Conservation (phyloP, 371 early-diverging fungal genomes). For the Mortierella sp. region DNA sequence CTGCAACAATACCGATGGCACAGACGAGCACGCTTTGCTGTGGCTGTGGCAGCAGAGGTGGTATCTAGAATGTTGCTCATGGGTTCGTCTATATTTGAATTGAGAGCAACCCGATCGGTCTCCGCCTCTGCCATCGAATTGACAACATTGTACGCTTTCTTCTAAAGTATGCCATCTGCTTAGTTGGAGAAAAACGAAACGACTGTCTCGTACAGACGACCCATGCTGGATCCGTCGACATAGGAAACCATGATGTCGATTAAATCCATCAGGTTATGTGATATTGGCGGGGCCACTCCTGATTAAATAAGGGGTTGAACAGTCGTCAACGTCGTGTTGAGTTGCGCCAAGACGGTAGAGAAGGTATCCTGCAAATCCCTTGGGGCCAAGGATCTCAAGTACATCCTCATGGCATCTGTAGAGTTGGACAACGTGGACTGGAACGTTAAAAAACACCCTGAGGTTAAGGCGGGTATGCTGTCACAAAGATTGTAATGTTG, state of each 20-base stretch:
- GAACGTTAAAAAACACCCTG: slow-evolving; percentile 84
- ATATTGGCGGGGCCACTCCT: slow-evolving; percentile 69
- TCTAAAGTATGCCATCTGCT: slow-evolving; percentile 84
- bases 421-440: slow-evolving; percentile 72
- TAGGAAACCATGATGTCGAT: slow-evolving; percentile 78
- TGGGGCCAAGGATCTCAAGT: slow-evolving; percentile 66
- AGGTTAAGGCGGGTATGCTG: slow-evolving; percentile 79
- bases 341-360: slow-evolving; percentile 71
- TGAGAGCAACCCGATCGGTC: slow-evolving; percentile 58
- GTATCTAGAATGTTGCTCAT: too few species aligned
- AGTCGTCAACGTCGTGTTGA: slow-evolving; percentile 69
- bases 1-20: too few species aligned
- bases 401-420: slow-evolving; percentile 78
- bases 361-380: slow-evolving; percentile 69
- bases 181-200: slow-evolving; percentile 68
- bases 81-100: slow-evolving; percentile 47
- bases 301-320: slow-evolving; percentile 53
- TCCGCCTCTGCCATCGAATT: slow-evolving; percentile 66
- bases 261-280: slow-evolving; percentile 82
- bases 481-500: slow-evolving; percentile 69
- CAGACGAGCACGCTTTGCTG: too few species aligned
- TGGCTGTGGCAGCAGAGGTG: too few species aligned
- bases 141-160: slow-evolving; percentile 93
- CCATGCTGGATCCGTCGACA: slow-evolving; percentile 67
- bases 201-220: slow-evolving; percentile 67